Evolutionary conservation across 139 green algal species (phyloP), one percentile per base, ranked within the genome.

Genomic region (Micractinium sp.): DNA sequence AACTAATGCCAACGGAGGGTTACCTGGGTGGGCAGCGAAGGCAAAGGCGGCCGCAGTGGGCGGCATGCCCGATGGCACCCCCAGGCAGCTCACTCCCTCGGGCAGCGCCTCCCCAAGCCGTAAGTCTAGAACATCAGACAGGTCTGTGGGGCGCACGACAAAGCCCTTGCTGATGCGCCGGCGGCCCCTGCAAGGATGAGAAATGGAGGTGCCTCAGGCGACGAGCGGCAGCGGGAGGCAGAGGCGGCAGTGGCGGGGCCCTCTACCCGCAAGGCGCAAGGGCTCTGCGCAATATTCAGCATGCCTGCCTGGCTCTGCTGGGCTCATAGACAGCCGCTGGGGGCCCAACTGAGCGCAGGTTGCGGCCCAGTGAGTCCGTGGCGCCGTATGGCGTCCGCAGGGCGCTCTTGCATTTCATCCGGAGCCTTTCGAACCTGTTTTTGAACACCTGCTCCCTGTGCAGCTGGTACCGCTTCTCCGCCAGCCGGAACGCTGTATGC

Each of bases 391-490:
- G 47, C 47, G 47, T 56, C 47, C 47, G 47, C 47, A 56, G 47
- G 47, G 47, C 47, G 7, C 9, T 9, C 9, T 56, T 56, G 47
- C 47, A 56, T 56, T 56, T 56, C 9, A 56, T 56, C 47, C n/a
- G 47, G 47, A 16, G 47, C 47, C 9, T 56, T 9, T 56, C 47
- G 47, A 5, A 56, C 47, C 47, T 56, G 47, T 56, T 56, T 56
- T 56, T 56, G 47, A 86, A 67, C 1, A 86, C 18, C 3, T 66
- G 66, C 16, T 87, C 82, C 66, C 33, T 66, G 82, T 93, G 87
- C 71, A 93, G 89, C 81, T 95, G 90, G 73, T 95, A 96, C 33
- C 87, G 87, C 79, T 96, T 96, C 41, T 96, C 94, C 14, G 89
- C 90, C 0, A 75, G 47, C n/a, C 94, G 82, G 82, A 96, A 96